Evolutionary conservation across 768 basidiomycete genomes (phyloP).

Genomic region (Panellus pusillus): DNA sequence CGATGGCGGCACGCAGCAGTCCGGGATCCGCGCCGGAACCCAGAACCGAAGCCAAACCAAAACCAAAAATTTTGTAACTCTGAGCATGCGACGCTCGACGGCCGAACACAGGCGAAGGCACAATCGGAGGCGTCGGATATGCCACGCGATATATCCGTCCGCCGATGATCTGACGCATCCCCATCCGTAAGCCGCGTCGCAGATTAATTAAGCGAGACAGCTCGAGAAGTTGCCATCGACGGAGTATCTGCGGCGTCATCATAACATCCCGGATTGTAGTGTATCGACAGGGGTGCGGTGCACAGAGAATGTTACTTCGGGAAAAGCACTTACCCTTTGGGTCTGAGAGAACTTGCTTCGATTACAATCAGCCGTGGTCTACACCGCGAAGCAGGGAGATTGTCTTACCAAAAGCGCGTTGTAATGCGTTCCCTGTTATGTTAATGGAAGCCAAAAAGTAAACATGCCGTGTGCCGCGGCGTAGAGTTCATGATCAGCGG

Average conservation of each 20-base stretch:
- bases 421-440: constrained; percentile 68
- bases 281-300: too few species aligned
- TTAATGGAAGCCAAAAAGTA: not conserved
- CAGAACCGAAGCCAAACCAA: not conserved
- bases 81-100: too few species aligned
- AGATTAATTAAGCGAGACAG: not conserved
- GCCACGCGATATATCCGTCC: too few species aligned
- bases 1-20: not conserved
- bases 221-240: not conserved
- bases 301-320: not conserved
- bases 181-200: not conserved
- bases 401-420: constrained; percentile 76
- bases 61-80: not conserved
- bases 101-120: too few species aligned
- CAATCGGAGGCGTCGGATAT: not conserved
- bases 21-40: not conserved
- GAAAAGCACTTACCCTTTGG: constrained; percentile 40
- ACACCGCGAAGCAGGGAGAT: constrained; percentile 7
- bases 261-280: too few species aligned
- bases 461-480: too few species aligned
- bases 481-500: not conserved
- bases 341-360: constrained; percentile 70
- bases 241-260: too few species aligned
- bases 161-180: not conserved
- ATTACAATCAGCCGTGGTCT: constrained; percentile 12